Percentiles rank a stretch among this genome's conserved stretches.
These are phyloP conservation scores for Micractinium sp. DNA, from an alignment of 139 green algal genomes.

Conservation along the genomic window DNA sequence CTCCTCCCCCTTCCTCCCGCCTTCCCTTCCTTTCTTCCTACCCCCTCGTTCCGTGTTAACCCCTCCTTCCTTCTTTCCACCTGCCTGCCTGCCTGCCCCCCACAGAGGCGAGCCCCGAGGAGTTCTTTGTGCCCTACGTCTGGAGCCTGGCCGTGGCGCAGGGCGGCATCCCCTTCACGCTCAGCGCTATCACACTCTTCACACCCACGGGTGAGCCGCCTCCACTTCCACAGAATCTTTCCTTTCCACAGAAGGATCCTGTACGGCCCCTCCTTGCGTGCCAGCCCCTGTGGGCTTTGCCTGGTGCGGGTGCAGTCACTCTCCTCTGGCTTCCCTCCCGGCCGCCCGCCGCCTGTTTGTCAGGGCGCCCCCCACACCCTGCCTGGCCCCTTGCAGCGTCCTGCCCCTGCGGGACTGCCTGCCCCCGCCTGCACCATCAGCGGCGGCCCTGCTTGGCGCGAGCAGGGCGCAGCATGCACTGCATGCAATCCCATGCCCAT, in stretches of 20 bases:
- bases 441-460: not conserved
- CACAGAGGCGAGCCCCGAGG: conserved; percentile 62
- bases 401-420: too few species aligned
- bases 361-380: too few species aligned
- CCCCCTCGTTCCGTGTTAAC: too few species aligned
- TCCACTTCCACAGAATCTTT: too few species aligned
- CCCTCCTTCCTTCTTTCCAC: not conserved
- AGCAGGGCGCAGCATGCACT: not conserved
- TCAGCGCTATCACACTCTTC: conserved; percentile 46
- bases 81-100: not conserved
- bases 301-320: not conserved
- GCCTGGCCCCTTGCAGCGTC: too few species aligned
- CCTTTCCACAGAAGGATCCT: too few species aligned
- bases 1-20: not conserved
- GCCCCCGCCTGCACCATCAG: too few species aligned
- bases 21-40: not conserved
- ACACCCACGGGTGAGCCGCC: conserved; percentile 15
- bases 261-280: not conserved
- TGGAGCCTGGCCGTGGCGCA: conserved; percentile 55
- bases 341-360: too few species aligned
- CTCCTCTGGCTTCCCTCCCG: too few species aligned
- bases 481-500: not conserved
- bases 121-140: conserved; percentile 82
- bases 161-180: conserved; percentile 41
- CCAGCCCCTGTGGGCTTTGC: not conserved